Evolutionary conservation across 192 early-diverging fungal species (phyloP), one percentile per base, ranked within the genome.

Genomic region (Backusella morwellensis): DNA sequence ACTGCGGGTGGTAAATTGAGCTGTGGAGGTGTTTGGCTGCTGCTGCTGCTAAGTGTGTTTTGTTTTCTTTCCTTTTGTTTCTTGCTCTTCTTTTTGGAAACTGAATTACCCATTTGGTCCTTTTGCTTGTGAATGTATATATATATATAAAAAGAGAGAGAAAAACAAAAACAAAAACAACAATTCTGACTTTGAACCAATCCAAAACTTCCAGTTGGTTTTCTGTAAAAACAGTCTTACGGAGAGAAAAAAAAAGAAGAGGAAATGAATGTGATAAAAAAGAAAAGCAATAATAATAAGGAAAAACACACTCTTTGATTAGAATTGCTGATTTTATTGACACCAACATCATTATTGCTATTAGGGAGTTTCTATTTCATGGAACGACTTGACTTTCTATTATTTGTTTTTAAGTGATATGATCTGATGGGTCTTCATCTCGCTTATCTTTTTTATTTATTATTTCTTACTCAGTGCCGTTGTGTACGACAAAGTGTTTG

Each of bases 61-160:
- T 50, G 47, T 15, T 23, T 32, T 71, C 70, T 71, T 21, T 68
- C 35, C 67, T 34, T 35, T 41, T 71, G 38, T 26, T 40, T 71
- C 38, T 38, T 71, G n/a, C 36, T 41, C 40, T 71, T 71, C 41
- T 71, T 71, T 44, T 71, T 71, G 9, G 70, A 71, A 41, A 71
- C n/a, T 71, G 70, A 71, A 32, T 71, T 71, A 26, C 70, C 70
- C 70, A 71, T 71, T 41, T 35, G 19, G 21, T 36, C 5, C 35
- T 69, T 69, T 68, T 36, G 11, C 14, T 69, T 40, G n/a, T 29
- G 26, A 29, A 29, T 40, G 40, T 36, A 2, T 40, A 40, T 2
- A 69, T 26, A 35, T n/a, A n/a, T n/a, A n/a, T n/a, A 69, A 69
- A 36, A 40, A 68, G n/a, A 68, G 21, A 11, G 38, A 35, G 17